Percentiles rank a stretch among this genome's conserved stretches.
phyloP scores from a whole-genome alignment of 164 flowering plant species.

The Pachysandra terminalis region DNA sequence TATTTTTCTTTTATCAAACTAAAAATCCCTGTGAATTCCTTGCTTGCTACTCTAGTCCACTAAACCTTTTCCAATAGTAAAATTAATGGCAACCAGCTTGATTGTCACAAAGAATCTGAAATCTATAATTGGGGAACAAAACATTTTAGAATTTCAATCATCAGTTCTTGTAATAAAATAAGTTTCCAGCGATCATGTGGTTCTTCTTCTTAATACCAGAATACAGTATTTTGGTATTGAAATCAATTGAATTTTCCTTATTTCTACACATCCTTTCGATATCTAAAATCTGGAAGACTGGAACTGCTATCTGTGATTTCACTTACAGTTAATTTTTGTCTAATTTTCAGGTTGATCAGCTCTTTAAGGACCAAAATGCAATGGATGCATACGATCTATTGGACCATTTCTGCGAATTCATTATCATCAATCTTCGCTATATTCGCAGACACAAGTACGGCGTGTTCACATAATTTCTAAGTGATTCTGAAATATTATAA shows the following conservation, averaged over 20 bases:
- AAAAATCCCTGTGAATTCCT: neutral
- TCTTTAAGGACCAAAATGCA: conserved; percentile 45
- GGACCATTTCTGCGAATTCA: conserved; percentile 66
- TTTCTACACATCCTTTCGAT: too few relatives aligned
- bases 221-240: neutral
- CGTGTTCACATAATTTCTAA: neutral
- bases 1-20: too few relatives aligned
- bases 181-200: neutral
- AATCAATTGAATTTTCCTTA: neutral
- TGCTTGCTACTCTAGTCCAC: neutral
- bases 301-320: too few relatives aligned
- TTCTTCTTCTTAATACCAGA: neutral
- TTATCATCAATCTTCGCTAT: conserved; percentile 47
- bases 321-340: neutral
- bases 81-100: too few relatives aligned
- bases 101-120: too few relatives aligned
- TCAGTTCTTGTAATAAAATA: neutral
- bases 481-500: neutral
- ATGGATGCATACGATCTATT: conserved; percentile 53
- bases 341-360: conserved; percentile 62
- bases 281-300: too few relatives aligned
- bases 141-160: too few relatives aligned
- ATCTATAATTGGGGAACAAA: too few relatives aligned
- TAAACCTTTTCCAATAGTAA: too few relatives aligned
- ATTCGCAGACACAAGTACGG: conserved; percentile 66